Base-by-base conservation (phyloP, 192 early-diverging fungal genomes). In the Globomyces pollinis-pini region DNA sequence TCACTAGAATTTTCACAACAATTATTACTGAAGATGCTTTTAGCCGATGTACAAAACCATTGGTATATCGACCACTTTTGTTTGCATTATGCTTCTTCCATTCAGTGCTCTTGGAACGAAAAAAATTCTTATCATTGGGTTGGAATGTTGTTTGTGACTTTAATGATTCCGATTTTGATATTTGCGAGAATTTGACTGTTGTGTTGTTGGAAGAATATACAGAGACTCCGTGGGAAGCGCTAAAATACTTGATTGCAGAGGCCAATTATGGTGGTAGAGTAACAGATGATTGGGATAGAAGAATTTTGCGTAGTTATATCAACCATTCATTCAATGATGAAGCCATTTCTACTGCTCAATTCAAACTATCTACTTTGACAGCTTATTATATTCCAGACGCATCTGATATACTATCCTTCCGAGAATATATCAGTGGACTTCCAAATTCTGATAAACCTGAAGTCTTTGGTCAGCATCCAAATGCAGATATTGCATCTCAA, bases 91-190 rank as follows among this genome's bases (percentile, higher is more conserved):
- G 69, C 51, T 83, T 83, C 65, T 83, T 83, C 69, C 81, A 83
- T 56, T 70, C 71, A 43, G 36, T 83, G 1, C 63, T 83, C 32
- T 35, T 83, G 2, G 81, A 83, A 58, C 57, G 81, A 8, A 83
- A 83, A 66, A 83, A 83, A 61, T 83, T 83, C 59, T 50, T 77
- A 39, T 78, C 81, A 2, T 66, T 83, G 24, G 81, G 81, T 18
- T 83, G 81, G 81, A 83, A 83, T 64, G 77, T 83, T 1, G 47
- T 67, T 12, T 80, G 62, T 21, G 79, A 82, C 47, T 83, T 83
- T 68, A 83, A 81, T 60, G 82, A 83, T 57, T 80, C 76, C 2
- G 81, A 83, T 56, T 83, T 83, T 73, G 81, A 83, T 34, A 71
- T 83, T 32, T 84, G 76, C 60, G 74, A 80, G 56, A 78, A 78